Conservation (phyloP, 2,329 filamentous ascomycete species). For the Sclerotinia glacialis region DNA sequence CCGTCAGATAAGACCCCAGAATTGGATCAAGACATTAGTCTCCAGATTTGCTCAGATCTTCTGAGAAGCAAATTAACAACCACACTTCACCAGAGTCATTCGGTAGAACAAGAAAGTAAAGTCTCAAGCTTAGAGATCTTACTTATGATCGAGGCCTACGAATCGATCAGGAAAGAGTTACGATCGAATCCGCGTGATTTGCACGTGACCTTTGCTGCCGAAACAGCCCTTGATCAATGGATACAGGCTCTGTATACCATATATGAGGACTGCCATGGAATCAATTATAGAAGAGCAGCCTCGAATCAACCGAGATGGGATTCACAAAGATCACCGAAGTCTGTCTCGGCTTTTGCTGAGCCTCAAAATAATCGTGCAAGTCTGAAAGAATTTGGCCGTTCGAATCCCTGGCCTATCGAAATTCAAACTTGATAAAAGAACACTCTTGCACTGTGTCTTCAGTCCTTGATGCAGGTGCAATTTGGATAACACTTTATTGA, state of each 20-base stretch:
- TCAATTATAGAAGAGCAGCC: background rate
- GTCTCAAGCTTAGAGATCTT: slow-evolving; percentile 36
- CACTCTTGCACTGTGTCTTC: background rate
- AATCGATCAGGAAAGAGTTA: slow-evolving; percentile 31
- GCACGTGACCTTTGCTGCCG: slow-evolving; percentile 27
- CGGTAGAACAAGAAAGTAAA: slow-evolving; percentile 24
- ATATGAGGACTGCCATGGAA: slow-evolving; percentile 28
- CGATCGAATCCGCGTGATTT: slow-evolving; percentile 21
- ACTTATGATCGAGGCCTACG: slow-evolving; percentile 39
- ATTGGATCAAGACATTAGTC: slow-evolving; percentile 29
- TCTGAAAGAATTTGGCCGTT: background rate
- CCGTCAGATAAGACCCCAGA: slow-evolving; percentile 1
- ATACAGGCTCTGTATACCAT: slow-evolving; percentile 35
- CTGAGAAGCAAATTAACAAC: slow-evolving; percentile 34
- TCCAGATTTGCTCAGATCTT: slow-evolving; percentile 36
- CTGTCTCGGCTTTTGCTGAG: background rate
- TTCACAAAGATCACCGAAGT: background rate
- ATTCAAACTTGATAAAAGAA: no score
- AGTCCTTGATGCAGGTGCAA: no score
- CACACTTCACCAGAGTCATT: slow-evolving; percentile 29
- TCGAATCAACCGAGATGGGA: background rate
- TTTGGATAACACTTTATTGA: no score
- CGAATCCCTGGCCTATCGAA: background rate
- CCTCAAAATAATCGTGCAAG: background rate
- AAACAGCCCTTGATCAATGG: slow-evolving; percentile 35